A percentile compares a stretch with the other conserved stretches of the same genome.
These are phyloP conservation scores for Aspergillus campestris DNA, from an alignment of 495 filamentous ascomycete genomes.

Conservation along the genomic window DNA sequence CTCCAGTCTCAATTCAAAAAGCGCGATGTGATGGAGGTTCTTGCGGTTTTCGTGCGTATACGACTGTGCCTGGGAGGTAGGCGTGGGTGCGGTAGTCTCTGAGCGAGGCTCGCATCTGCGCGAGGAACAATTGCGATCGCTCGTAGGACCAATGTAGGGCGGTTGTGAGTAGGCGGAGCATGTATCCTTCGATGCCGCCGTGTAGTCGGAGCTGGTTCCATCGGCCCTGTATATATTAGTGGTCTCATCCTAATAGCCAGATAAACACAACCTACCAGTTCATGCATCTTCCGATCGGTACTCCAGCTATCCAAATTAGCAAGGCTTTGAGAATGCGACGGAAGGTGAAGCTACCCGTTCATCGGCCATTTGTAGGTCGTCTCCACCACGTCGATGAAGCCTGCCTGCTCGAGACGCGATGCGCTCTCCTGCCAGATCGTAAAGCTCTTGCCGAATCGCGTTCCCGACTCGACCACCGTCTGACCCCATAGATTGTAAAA, in stretches of 20 bases:
- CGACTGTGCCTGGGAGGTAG: slow-evolving; percentile 19
- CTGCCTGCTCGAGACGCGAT: slow-evolving; percentile 31
- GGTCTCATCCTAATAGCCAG: neutral
- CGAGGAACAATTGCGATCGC: slow-evolving; percentile 15
- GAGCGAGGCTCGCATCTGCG: slow-evolving; percentile 15
- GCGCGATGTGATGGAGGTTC: neutral
- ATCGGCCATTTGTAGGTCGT: slow-evolving; percentile 51
- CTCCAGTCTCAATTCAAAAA: too few relatives aligned
- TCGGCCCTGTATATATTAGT: slow-evolving; percentile 30
- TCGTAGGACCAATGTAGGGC: slow-evolving; percentile 30
- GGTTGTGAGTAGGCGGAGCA: slow-evolving; percentile 53
- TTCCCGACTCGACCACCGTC: slow-evolving; percentile 42
- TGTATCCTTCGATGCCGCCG: slow-evolving; percentile 49
- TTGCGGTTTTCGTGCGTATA: slow-evolving; percentile 14
- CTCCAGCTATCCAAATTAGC: slow-evolving; percentile 47
- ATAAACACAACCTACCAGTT: slow-evolving; percentile 28
- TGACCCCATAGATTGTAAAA: slow-evolving; percentile 45
- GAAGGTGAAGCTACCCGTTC: slow-evolving; percentile 11
- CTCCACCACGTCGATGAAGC: slow-evolving; percentile 53
- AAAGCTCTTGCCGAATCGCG: slow-evolving; percentile 41
- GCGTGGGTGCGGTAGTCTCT: slow-evolving; percentile 16
- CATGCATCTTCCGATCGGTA: slow-evolving; percentile 53
- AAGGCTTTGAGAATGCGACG: neutral
- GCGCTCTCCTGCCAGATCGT: slow-evolving; percentile 37
- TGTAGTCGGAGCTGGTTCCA: slow-evolving; percentile 53